Evolutionary conservation across 306 rosid genomes (phyloP).

Genomic region (Crotalaria pallida): DNA sequence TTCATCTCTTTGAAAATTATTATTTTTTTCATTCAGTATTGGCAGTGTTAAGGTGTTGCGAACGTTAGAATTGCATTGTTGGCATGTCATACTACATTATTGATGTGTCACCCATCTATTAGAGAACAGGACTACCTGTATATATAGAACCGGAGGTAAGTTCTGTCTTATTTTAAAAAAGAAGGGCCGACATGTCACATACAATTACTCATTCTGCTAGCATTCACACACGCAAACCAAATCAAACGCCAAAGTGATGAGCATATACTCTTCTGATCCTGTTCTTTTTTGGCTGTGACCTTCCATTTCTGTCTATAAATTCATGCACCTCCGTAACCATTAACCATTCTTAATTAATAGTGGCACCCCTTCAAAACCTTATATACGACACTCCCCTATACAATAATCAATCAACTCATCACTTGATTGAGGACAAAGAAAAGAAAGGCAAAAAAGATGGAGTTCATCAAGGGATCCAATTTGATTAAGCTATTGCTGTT

Average conservation of each 20-base stretch:
- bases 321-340: not conserved
- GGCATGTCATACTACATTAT: no score
- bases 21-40: no score
- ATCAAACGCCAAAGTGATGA: not conserved
- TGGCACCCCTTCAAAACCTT: not conserved
- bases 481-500: constrained; percentile 40
- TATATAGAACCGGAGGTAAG: no score
- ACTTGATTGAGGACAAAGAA: not conserved
- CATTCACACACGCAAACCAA: constrained; percentile 7
- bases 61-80: no score
- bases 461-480: constrained; percentile 20
- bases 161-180: not conserved
- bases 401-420: not conserved
- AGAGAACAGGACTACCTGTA: no score
- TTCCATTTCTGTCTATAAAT: constrained; percentile 31
- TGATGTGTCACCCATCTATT: no score
- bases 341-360: no score
- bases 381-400: not conserved
- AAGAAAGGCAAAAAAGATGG: constrained; percentile 22
- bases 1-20: no score
- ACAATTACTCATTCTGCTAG: not conserved
- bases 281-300: not conserved
- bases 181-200: constrained; percentile 13
- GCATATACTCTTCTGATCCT: constrained; percentile 8
- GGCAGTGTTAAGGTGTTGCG: no score